phyloP scores from a whole-genome alignment of 1,139 yeast genomes.

The Yueomyces sp. region DNA sequence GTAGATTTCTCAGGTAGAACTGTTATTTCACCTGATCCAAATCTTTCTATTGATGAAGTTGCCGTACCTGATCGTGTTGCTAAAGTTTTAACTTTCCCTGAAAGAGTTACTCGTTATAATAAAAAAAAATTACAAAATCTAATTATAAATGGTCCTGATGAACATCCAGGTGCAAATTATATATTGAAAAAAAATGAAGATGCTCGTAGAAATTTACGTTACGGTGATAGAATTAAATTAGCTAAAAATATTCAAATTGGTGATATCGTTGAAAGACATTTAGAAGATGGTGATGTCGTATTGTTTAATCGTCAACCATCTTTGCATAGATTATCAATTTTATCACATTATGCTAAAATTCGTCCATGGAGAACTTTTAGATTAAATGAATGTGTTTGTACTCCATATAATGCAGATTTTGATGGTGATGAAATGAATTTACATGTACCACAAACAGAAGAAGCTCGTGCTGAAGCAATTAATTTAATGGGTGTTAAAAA shows the following conservation, averaged over 20 bases:
- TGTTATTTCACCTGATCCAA: slow-evolving; percentile 98
- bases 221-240: slow-evolving; percentile 70
- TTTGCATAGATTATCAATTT: slow-evolving; percentile 82
- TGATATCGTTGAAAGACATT: slow-evolving; percentile 93
- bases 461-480: slow-evolving; percentile 96
- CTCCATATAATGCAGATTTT: slow-evolving; percentile 98
- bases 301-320: slow-evolving; percentile 97
- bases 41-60: slow-evolving; percentile 85
- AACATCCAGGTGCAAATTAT: slow-evolving; percentile 95
- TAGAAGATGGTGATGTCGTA: slow-evolving; percentile 94
- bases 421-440: slow-evolving; percentile 99
- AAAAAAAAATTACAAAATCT: slow-evolving; percentile 60
- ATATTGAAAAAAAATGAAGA: slow-evolving; percentile 70
- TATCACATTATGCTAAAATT: slow-evolving; percentile 90
- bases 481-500: slow-evolving; percentile 96
- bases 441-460: slow-evolving; percentile 98
- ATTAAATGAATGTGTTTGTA: slow-evolving; percentile 96
- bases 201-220: slow-evolving; percentile 77
- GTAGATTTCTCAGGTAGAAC: slow-evolving; percentile 98
- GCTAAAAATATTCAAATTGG: slow-evolving; percentile 74
- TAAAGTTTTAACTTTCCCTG: slow-evolving; percentile 90
- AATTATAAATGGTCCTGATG: slow-evolving; percentile 72
- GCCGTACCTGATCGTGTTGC: slow-evolving; percentile 98
- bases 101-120: slow-evolving; percentile 83
- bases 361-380: slow-evolving; percentile 98